A percentile compares a stretch with the other conserved stretches of the same genome.
These are phyloP conservation scores for Magnaporthiopsis poae DNA, from an alignment of 2,329 filamentous ascomycete genomes.

Conservation along the genomic window DNA sequence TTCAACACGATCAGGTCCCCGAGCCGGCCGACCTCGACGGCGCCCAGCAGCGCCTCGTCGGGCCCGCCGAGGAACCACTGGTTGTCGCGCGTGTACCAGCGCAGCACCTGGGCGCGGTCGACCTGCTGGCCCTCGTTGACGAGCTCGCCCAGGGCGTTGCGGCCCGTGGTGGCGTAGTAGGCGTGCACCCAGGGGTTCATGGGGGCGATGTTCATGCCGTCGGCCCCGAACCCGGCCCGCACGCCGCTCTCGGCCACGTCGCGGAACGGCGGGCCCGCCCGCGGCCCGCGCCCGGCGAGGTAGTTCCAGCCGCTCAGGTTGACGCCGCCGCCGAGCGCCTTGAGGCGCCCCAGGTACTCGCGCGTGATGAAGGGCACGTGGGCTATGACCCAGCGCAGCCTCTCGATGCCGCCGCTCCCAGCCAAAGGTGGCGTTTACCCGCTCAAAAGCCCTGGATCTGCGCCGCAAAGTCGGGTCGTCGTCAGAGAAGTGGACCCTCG, in stretches of 20 bases:
- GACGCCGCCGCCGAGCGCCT: slow-evolving; percentile 19
- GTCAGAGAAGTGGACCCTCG: slow-evolving; percentile 21
- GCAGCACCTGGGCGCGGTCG: slow-evolving; percentile 16
- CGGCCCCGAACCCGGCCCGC: slow-evolving; percentile 18
- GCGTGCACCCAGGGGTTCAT: slow-evolving; percentile 21
- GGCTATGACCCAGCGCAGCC: slow-evolving; percentile 20
- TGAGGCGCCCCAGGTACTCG: slow-evolving; percentile 18
- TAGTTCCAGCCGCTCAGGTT: slow-evolving; percentile 21
- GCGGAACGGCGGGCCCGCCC: slow-evolving; percentile 21
- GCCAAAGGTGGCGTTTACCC: slow-evolving; percentile 11
- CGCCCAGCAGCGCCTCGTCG: slow-evolving; percentile 18
- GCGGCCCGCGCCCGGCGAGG: slow-evolving; percentile 15
- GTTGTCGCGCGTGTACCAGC: slow-evolving; percentile 19
- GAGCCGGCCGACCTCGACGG: slow-evolving; percentile 18
- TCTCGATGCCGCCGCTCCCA: slow-evolving; percentile 9
- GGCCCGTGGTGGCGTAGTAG: slow-evolving; percentile 21
- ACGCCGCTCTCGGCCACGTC: slow-evolving; percentile 21
- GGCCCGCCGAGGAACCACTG: slow-evolving; percentile 21
- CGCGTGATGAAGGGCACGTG: slow-evolving; percentile 20
- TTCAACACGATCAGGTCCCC: slow-evolving; percentile 20
- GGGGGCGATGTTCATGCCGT: slow-evolving; percentile 22
- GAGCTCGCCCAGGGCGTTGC: slow-evolving; percentile 17
- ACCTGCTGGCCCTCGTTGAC: slow-evolving; percentile 19
- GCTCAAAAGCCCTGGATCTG: slow-evolving; percentile 20
- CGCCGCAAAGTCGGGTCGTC: slow-evolving; percentile 13